These are phyloP conservation scores for Microbotryum intermedium DNA, from an alignment of 1,284 basidiomycete species.

Conservation along the genomic window DNA sequence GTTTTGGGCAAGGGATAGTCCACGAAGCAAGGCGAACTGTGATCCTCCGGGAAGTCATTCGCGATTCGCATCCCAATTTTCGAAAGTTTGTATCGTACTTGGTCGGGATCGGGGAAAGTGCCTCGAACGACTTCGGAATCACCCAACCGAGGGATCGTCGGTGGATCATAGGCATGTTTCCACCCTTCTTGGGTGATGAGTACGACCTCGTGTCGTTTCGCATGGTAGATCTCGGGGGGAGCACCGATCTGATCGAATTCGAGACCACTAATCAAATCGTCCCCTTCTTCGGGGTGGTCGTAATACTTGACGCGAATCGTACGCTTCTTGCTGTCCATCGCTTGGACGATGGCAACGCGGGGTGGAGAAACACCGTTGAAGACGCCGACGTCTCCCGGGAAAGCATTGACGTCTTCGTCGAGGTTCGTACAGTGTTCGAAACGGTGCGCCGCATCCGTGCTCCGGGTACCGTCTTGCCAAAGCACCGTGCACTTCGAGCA, in stretches of 20 bases:
- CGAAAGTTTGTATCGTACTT: slow-evolving; percentile 59
- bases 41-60: slow-evolving; percentile 40
- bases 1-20: slow-evolving; percentile 8
- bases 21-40: slow-evolving; percentile 9
- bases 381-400: slow-evolving; percentile 77
- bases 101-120: slow-evolving; percentile 31
- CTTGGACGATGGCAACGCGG: slow-evolving; percentile 65
- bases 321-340: slow-evolving; percentile 34
- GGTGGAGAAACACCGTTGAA: slow-evolving; percentile 65
- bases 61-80: slow-evolving; percentile 55
- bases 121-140: slow-evolving; percentile 63
- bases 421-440: slow-evolving; percentile 63
- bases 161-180: slow-evolving; percentile 58
- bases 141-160: slow-evolving; percentile 64
- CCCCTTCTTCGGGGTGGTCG: slow-evolving; percentile 53
- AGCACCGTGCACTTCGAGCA: slow-evolving; percentile 61
- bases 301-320: slow-evolving; percentile 34
- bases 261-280: slow-evolving; percentile 46
- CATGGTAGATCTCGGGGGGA: slow-evolving; percentile 57
- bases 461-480: slow-evolving; percentile 74
- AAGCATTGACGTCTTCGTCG: slow-evolving; percentile 39
- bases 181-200: slow-evolving; percentile 59
- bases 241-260: slow-evolving; percentile 76
- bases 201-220: slow-evolving; percentile 72
- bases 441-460: slow-evolving; percentile 53